A percentile compares a stretch with the other conserved stretches of the same genome.
phyloP scores from a whole-genome alignment of 495 filamentous ascomycete species.

The Podospora pseudoanserina region DNA sequence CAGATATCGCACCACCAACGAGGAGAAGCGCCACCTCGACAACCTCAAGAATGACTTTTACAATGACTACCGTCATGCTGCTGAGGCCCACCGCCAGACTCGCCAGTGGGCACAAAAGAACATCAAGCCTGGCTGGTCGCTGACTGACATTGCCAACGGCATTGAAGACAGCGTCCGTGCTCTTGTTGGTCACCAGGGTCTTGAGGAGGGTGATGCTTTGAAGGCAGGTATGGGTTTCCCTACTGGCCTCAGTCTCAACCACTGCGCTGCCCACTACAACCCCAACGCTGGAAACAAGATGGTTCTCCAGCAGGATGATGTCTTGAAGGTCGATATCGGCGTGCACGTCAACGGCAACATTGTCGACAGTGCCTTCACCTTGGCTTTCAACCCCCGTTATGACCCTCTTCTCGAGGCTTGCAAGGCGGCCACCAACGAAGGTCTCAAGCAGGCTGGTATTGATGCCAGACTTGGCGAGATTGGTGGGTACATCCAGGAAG shows the following conservation, averaged over 20 bases:
- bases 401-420: conserved; percentile 79
- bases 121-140: conserved; percentile 74
- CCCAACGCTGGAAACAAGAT: conserved; percentile 91
- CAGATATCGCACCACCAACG: conserved; percentile 72
- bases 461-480: conserved; percentile 76
- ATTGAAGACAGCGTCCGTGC: conserved; percentile 84
- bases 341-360: conserved; percentile 89
- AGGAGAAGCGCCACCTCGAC: conserved; percentile 84
- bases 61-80: conserved; percentile 79
- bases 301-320: conserved; percentile 73
- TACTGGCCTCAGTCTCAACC: conserved; percentile 79
- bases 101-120: conserved; percentile 76
- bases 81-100: conserved; percentile 85
- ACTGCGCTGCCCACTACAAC: conserved; percentile 85
- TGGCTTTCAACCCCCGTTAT: conserved; percentile 81
- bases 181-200: conserved; percentile 69
- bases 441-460: conserved; percentile 79
- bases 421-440: conserved; percentile 82
- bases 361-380: conserved; percentile 89
- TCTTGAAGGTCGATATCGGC: conserved; percentile 92
- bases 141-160: conserved; percentile 78
- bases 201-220: conserved; percentile 74
- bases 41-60: conserved; percentile 81
- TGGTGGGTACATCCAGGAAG: conserved; percentile 73
- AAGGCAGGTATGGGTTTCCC: conserved; percentile 87